These are phyloP conservation scores for Coemansia linderi DNA, from an alignment of 371 early-diverging fungal genomes.

Conservation along the genomic window DNA sequence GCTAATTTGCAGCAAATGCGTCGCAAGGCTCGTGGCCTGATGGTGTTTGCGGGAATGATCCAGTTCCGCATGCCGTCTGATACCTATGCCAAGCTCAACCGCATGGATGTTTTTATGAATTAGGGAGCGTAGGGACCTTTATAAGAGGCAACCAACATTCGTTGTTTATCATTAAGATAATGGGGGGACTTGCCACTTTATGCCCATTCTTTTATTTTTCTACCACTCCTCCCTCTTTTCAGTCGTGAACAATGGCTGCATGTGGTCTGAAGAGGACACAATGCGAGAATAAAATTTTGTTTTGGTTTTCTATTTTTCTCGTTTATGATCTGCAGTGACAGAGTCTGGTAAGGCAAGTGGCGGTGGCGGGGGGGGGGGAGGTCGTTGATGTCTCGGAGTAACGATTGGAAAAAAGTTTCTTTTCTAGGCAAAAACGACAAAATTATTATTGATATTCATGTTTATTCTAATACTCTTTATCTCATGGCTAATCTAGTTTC, in stretches of 20 bases:
- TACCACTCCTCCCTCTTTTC: not conserved
- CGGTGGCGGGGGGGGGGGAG: not conserved
- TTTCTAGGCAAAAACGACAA: not conserved
- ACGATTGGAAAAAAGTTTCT: not conserved
- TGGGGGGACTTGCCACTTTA: not conserved
- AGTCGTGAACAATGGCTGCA: not conserved
- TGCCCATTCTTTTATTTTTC: not conserved
- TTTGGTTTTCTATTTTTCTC: not conserved
- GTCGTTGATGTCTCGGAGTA: not conserved
- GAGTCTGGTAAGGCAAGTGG: not conserved
- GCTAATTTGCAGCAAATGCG: constrained; percentile 40
- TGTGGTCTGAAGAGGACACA: not conserved
- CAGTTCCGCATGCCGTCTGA: constrained; percentile 83
- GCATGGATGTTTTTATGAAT: constrained; percentile 69
- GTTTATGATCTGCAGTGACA: not conserved
- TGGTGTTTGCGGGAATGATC: constrained; percentile 80
- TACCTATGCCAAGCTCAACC: constrained; percentile 74
- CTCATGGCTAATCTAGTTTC: constrained; percentile 1
- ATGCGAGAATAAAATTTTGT: not conserved
- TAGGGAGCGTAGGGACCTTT: constrained; percentile 28
- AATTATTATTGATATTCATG: not conserved
- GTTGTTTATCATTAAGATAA: constrained; percentile 7
- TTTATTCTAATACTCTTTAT: not conserved
- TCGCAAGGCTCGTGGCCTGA: constrained; percentile 62
- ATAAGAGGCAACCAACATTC: too few relatives aligned